phyloP scores from a whole-genome alignment of 495 filamentous ascomycete species.

The Penicillium ucsense region DNA sequence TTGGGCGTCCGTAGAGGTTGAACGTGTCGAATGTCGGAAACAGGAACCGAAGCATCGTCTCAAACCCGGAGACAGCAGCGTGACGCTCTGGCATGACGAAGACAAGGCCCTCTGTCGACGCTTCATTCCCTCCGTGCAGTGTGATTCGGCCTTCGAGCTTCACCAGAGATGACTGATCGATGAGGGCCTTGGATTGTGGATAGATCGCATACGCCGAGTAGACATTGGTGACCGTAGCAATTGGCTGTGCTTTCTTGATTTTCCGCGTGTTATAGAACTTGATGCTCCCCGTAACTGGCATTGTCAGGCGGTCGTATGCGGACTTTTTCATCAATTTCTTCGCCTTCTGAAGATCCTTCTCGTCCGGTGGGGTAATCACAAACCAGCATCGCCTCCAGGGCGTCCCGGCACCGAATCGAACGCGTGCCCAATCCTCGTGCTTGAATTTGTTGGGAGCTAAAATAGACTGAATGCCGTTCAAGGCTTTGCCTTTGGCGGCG shows the following conservation, averaged over 20 bases:
- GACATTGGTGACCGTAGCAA: constrained; percentile 82
- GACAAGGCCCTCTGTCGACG: constrained; percentile 80
- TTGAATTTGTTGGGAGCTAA: constrained; percentile 68
- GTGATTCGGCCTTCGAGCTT: constrained; percentile 90
- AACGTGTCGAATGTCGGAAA: constrained; percentile 95
- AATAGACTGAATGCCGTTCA: constrained; percentile 82
- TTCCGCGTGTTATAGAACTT: constrained; percentile 94
- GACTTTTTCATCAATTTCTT: constrained; percentile 82
- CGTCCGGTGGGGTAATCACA: constrained; percentile 82
- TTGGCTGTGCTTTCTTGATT: constrained; percentile 81
- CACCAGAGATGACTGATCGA: constrained; percentile 87
- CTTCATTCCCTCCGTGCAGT: constrained; percentile 64
- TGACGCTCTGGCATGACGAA: constrained; percentile 96
- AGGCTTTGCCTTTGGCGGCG: constrained; percentile 78
- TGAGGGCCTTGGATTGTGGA: constrained; percentile 83
- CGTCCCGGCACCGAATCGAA: constrained; percentile 91
- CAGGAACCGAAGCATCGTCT: constrained; percentile 91
- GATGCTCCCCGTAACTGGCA: constrained; percentile 71
- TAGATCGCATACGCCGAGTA: constrained; percentile 94
- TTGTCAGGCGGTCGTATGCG: constrained; percentile 62
- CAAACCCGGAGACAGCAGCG: constrained; percentile 84
- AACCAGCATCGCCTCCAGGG: constrained; percentile 97
- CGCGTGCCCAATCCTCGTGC: constrained; percentile 88
- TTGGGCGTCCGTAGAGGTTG: constrained; percentile 83
- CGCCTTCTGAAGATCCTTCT: constrained; percentile 78